These are phyloP conservation scores for maize (Zea mays) DNA, from an alignment of 176 grass and related monocot species.

Conservation along the genomic window DNA sequence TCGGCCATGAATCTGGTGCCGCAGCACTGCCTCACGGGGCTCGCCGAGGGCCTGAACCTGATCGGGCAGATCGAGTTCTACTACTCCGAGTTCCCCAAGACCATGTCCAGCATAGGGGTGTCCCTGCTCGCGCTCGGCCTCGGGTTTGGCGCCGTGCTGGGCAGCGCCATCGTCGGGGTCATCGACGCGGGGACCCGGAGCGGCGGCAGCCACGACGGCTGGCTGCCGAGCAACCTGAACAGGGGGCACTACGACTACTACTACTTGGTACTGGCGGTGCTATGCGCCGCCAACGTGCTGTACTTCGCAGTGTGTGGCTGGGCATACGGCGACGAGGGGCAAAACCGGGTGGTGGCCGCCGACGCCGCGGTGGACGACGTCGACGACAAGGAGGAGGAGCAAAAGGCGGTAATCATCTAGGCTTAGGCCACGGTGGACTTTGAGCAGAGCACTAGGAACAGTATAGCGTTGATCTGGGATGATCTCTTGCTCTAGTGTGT, in stretches of 20 bases:
- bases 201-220: slow-evolving; percentile 34
- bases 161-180: slow-evolving; percentile 33
- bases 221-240: slow-evolving; percentile 64
- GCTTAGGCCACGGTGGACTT: neutral
- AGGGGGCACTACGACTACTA: slow-evolving; percentile 67
- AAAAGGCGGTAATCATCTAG: neutral
- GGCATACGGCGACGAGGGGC: slow-evolving; percentile 62
- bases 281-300: slow-evolving; percentile 39
- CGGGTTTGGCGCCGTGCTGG: slow-evolving; percentile 41
- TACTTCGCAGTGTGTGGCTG: slow-evolving; percentile 56
- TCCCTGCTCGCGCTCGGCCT: slow-evolving; percentile 57
- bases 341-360: slow-evolving; percentile 31
- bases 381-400: slow-evolving; percentile 5
- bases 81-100: slow-evolving; percentile 73
- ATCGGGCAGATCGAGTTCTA: slow-evolving; percentile 84
- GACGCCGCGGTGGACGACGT: slow-evolving; percentile 8
- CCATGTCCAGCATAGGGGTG: slow-evolving; percentile 71
- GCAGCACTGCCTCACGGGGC: slow-evolving; percentile 56
- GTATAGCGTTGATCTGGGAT: neutral
- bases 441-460: neutral
- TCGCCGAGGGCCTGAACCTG: slow-evolving; percentile 60
- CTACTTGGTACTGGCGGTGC: slow-evolving; percentile 46
- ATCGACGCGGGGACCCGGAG: slow-evolving; percentile 25
- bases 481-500: neutral
- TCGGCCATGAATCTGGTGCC: slow-evolving; percentile 67